These are phyloP conservation scores for Candida mesenterica DNA, from an alignment of 1,139 yeast genomes.

Conservation along the genomic window DNA sequence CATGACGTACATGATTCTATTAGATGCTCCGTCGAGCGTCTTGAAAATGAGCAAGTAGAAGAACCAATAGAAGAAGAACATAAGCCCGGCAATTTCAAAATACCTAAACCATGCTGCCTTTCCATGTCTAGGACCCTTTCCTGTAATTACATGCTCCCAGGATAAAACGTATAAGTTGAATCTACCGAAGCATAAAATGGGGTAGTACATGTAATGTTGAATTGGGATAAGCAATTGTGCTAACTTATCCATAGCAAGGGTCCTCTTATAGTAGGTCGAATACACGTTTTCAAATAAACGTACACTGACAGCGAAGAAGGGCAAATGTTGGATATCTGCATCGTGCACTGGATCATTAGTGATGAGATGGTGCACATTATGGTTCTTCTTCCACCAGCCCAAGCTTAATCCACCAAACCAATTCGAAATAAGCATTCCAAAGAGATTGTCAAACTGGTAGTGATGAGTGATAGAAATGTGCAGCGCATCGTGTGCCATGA, in stretches of 20 bases:
- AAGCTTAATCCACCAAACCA: conserved; percentile 84
- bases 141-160: conserved; percentile 69
- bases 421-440: conserved; percentile 74
- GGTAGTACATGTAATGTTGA: conserved; percentile 74
- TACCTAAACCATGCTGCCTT: conserved; percentile 86
- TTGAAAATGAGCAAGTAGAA: conserved; percentile 62
- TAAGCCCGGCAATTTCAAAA: conserved; percentile 68
- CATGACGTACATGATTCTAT: conserved; percentile 58
- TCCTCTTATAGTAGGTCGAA: conserved; percentile 75
- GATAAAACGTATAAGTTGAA: conserved; percentile 81
- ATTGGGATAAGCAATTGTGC: conserved; percentile 59
- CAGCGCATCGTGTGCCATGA: conserved; percentile 89
- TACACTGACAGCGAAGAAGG: conserved; percentile 84
- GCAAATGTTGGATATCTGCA: conserved; percentile 91
- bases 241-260: conserved; percentile 62
- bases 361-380: conserved; percentile 83
- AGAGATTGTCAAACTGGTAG: conserved; percentile 71
- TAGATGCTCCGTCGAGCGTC: conserved; percentile 49
- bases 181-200: conserved; percentile 78
- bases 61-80: conserved; percentile 74
- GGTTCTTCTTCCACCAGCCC: conserved; percentile 96
- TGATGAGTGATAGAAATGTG: conserved; percentile 81
- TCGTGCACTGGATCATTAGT: conserved; percentile 92
- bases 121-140: conserved; percentile 74
- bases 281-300: conserved; percentile 65